These are phyloP conservation scores for Cocos nucifera DNA, from an alignment of 176 grass and related monocot species.

Conservation along the genomic window DNA sequence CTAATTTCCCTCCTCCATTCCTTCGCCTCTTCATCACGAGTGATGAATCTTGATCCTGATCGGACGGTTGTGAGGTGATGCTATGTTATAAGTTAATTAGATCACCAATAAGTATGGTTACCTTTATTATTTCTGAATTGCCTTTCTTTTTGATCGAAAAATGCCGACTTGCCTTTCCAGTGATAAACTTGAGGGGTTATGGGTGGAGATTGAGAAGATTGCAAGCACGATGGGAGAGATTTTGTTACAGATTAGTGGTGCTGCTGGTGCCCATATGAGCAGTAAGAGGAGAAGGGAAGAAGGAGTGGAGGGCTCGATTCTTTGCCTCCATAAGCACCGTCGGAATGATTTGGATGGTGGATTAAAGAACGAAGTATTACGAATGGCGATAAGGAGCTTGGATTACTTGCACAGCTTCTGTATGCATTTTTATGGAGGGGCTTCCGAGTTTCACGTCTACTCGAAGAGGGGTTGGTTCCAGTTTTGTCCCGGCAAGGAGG, in stretches of 20 bases:
- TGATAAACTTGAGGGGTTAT: slow-evolving; percentile 5
- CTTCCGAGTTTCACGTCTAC: no score
- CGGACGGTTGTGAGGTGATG: no score
- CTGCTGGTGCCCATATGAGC: background rate
- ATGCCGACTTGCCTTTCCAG: background rate
- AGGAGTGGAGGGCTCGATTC: background rate
- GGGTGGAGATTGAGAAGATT: background rate
- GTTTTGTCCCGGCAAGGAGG: no score
- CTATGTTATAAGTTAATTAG: no score
- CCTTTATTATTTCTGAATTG: background rate
- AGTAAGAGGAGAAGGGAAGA: background rate
- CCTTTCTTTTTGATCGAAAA: background rate
- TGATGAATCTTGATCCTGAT: no score
- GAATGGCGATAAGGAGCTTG: no score
- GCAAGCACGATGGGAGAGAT: slow-evolving; percentile 13
- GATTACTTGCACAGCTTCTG: no score
- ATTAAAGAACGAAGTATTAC: no score
- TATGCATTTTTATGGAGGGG: no score
- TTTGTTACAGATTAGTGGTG: background rate
- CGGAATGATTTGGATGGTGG: background rate
- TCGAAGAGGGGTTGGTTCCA: no score
- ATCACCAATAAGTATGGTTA: no score
- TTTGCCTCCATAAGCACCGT: slow-evolving; percentile 38
- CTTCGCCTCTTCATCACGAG: background rate
- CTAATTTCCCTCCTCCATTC: background rate